Base-by-base conservation (phyloP, 176 grass and related monocot species). In the Poa annua region DNA sequence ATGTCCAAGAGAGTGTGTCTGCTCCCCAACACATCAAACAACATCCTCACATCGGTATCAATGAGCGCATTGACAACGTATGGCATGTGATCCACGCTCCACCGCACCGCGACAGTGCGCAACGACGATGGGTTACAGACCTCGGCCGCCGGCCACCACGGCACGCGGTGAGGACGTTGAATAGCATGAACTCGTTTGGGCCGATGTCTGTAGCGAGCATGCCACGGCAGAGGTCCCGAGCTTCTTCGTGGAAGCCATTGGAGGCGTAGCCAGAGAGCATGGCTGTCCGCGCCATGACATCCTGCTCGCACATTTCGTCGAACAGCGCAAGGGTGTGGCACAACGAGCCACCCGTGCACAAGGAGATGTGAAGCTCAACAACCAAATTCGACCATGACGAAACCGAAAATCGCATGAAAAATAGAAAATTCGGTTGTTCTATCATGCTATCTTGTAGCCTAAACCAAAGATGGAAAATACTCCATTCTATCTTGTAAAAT, bases 251-350 rank as follows among this genome's bases (percentile, higher is more conserved):
- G 67, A 3, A 61, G 11, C 71, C 66, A 51, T 77, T 86, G 71
- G 86, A 82, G 20, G 88, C 84, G 59, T 94, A 89, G 24, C 86
- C 80, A 4, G 80, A 94, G 77, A 94, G 75, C 71, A 94, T 88
- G 86, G 83, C 86, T 16, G 88, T 94, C 81, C 88, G 91, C 0
- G 88, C 80, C 32, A 94, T 83, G 69, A 91, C 80, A 50, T 88
- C 86, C 12, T 83, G 71, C 0, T 89, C 65, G 42, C 66, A 84
- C 88, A 89, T 94, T 87, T 76, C 42, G 57, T 89, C 92, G 77
- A 94, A 94, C 80, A 91, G 0, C 10, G 10, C 70, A 49, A 76
- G 88, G 14, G 88, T 86, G 5, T 78, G 65, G 15, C 36, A 3
- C 48, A 86, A 32, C 1, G 88, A 51, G 15, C 88, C 69, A 7